Base-by-base conservation (phyloP, 2,329 filamentous ascomycete genomes). In the Diaporthe citrichinensis region DNA sequence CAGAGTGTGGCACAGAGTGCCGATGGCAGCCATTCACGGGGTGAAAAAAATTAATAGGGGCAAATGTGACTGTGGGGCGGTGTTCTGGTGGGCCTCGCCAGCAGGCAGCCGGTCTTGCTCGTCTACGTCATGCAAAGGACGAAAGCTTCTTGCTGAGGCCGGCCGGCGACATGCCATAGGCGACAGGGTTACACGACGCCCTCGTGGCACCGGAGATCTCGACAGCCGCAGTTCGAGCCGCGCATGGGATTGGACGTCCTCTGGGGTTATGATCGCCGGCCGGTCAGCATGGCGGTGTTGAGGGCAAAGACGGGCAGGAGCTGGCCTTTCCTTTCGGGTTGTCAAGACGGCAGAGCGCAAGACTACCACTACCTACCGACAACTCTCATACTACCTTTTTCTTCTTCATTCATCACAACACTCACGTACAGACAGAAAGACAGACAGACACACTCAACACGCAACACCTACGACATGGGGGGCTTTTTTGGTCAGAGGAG, bases 141-240 rank as follows among this genome's bases (percentile, higher is more conserved):
- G 51, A 62, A 20, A 51, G 31, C 39, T 72, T 51, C 15, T 25
- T 55, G 49, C 46, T 58, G 36, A 68, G 49, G 31, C 68, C 34
- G 67, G 72, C 17, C 55, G 46, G 68, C 57, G 59, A 28, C 71
- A 57, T 72, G 58, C 59, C 75, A 57, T 49, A 53, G 58, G 41
- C 68, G 36, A 74, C 15, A 39, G 36, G 20, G 75, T 74, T 78
- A 79, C 36, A 79, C 79, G 23, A 81, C 28, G 41, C 77, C 67
- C 77, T 78, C 10, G 79, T 79, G n/a, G 78, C 72, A 72, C 72
- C 53, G 72, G 36, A 72, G 39, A 76, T 74, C 67, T 68, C 62
- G 67, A 65, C 75, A n/a, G 72, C 59, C 17, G 49, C 44, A 49
- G 41, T 49, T 49, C 59, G 55, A 72, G 44, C 67, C 51, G 68